Evolutionary conservation across 2,329 filamentous ascomycete species (phyloP), one percentile per base, ranked within the genome.

Genomic region (Daldinia eschscholtzii): DNA sequence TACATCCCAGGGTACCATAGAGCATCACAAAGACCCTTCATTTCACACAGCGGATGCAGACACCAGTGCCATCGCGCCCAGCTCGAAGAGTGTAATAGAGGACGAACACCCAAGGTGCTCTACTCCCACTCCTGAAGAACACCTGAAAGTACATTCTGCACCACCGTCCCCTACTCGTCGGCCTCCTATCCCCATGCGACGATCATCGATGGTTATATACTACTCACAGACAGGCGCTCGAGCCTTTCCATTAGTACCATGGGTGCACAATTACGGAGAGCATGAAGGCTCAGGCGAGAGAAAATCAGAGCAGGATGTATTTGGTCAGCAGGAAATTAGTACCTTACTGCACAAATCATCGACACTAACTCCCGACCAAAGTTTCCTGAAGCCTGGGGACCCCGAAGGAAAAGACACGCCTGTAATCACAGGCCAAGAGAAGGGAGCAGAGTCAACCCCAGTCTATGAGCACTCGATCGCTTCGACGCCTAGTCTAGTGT

Each of bases 401-500:
- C 65, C 39, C 48, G 62, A 48, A 58, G 61, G 28, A 44, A 63
- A 37, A 23, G 55, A 20, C 35, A n/a, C 35, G 41, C 65, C 44
- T n/a, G 61, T 62, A 30, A 61, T 63, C 26, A 59, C 61, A 9
- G 64, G 63, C n/a, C 50, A 44, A 15, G 62, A 58, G 50, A 65
- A 67, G 41, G 65, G 63, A 44, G 26, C 26, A 26, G 61, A 64
- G 60, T 48, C 68, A 20, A 48, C 52, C 58, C 56, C 67, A 63
- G 60, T 37, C n/a, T 71, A 70, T 35, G 63, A 64, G 10, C 67
- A 71, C n/a, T 72, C 72, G 39, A 73, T 65, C 64, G 61, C 65
- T 61, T 76, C 72, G 20, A 76, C 77, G 3, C 77, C 77, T 3
- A 77, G 76, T 28, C 60, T 79, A 4, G 68, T 75, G n/a, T 75